Evolutionary conservation across 371 early-diverging fungal species (phyloP).

Genomic region (Choanephora cucurbitarum): DNA sequence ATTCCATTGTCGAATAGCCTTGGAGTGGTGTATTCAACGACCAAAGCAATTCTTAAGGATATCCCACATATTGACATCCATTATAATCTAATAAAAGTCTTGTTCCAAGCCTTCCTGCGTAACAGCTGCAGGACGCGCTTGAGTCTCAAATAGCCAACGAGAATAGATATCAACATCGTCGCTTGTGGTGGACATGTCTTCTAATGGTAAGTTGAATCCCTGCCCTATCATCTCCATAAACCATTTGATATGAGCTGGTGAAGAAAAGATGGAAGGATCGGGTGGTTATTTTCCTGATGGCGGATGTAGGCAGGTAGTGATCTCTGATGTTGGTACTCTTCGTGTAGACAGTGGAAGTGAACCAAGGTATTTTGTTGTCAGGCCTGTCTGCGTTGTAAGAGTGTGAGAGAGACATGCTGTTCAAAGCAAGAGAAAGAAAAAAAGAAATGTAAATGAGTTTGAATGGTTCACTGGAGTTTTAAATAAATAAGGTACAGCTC

Average conservation of each 20-base stretch:
- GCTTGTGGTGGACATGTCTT: conserved; percentile 69
- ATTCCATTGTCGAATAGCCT: conserved; percentile 73
- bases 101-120: conserved; percentile 45
- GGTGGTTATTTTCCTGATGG: conserved; percentile 37
- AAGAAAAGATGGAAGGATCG: conserved; percentile 58
- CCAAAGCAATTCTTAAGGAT: conserved; percentile 49
- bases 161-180: conserved; percentile 69
- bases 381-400: no score
- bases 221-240: conserved; percentile 84
- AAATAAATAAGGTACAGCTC: no score
- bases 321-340: conserved; percentile 63
- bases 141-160: conserved; percentile 76
- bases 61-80: conserved; percentile 67
- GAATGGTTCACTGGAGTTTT: no score
- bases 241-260: conserved; percentile 80
- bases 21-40: conserved; percentile 74
- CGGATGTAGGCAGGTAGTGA: conserved; percentile 60
- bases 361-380: conserved; percentile 39
- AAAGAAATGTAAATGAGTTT: no score
- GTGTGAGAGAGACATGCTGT: no score
- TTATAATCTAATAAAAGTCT: conserved; percentile 56
- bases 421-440: no score
- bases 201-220: conserved; percentile 78
- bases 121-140: conserved; percentile 61
- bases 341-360: conserved; percentile 67